Conservation (phyloP, 768 basidiomycete species). For the Mycena floridula region DNA sequence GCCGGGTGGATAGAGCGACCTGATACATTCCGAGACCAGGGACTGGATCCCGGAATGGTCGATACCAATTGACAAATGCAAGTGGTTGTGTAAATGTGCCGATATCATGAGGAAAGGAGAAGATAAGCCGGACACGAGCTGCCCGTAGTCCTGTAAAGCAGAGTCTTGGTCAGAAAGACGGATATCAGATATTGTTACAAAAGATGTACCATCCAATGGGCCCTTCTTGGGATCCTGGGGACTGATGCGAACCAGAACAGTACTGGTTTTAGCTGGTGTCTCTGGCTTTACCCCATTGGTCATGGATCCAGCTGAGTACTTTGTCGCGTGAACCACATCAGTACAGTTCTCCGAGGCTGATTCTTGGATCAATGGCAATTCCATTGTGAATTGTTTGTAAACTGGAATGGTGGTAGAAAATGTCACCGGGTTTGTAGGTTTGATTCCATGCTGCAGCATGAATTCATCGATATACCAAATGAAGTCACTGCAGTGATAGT, state of each 20-base stretch:
- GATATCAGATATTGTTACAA: conserved; percentile 1
- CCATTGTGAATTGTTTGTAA: conserved; percentile 13
- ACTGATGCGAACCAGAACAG: conserved; percentile 11
- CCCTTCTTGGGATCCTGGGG: neutral
- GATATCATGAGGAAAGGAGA: conserved; percentile 13
- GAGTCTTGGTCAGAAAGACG: neutral
- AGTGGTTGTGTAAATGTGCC: conserved; percentile 11
- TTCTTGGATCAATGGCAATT: conserved; percentile 13
- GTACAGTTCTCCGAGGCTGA: neutral
- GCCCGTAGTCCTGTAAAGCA: conserved; percentile 13
- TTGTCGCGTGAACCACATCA: conserved; percentile 13
- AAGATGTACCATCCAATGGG: conserved; percentile 6
- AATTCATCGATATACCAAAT: conserved; percentile 2
- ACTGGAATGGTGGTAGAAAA: neutral
- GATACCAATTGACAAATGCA: conserved; percentile 21
- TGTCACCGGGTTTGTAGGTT: neutral
- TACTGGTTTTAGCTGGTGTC: conserved; percentile 14
- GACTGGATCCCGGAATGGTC: conserved; percentile 11
- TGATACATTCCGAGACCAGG: conserved; percentile 12
- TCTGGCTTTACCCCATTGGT: conserved; percentile 13
- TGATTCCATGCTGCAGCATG: conserved; percentile 2
- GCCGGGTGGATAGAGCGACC: conserved; percentile 10
- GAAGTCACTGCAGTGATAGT: conserved; percentile 2
- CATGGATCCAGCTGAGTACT: neutral
- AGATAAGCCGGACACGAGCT: conserved; percentile 21